Conservation (phyloP, 2,329 filamentous ascomycete genomes). For the Mollisia scopiformis region DNA sequence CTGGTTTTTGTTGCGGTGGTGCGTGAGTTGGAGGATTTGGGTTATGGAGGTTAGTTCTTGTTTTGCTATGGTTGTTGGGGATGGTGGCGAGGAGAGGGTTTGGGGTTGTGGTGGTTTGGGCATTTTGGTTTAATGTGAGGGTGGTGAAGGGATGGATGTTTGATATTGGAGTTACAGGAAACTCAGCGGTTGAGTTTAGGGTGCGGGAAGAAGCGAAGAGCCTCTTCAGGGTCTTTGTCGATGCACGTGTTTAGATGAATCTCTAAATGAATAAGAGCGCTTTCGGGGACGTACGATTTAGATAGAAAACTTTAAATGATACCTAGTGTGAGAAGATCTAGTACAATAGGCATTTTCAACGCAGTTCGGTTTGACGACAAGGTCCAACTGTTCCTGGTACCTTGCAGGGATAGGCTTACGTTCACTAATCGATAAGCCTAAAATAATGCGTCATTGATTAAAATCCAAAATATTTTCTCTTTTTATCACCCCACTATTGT, state of each 20-base stretch:
- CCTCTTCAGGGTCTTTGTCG: not conserved
- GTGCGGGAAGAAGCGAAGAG: not conserved
- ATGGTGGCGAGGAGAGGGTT: not conserved
- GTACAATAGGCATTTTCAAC: no score
- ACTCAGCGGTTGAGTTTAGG: not conserved
- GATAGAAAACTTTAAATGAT: not conserved
- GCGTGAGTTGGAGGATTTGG: constrained; percentile 70
- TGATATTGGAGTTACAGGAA: not conserved
- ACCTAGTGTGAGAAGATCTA: no score
- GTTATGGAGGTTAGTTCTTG: constrained; percentile 42
- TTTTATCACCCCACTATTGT: constrained; percentile 1
- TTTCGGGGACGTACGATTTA: not conserved
- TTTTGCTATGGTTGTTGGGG: constrained; percentile 4
- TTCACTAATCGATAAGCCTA: constrained; percentile 3
- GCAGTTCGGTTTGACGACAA: not conserved
- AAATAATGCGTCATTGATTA: constrained; percentile 10
- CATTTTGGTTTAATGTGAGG: not conserved
- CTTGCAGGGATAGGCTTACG: not conserved
- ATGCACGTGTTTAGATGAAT: no score
- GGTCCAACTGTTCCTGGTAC: not conserved
- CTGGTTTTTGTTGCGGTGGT: constrained; percentile 89
- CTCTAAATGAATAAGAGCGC: no score
- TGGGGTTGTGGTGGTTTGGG: not conserved
- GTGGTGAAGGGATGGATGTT: not conserved
- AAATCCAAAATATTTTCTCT: constrained; percentile 5